Conservation (phyloP, 108 stramenopile species). For the Aurantiochytrium sp. region DNA sequence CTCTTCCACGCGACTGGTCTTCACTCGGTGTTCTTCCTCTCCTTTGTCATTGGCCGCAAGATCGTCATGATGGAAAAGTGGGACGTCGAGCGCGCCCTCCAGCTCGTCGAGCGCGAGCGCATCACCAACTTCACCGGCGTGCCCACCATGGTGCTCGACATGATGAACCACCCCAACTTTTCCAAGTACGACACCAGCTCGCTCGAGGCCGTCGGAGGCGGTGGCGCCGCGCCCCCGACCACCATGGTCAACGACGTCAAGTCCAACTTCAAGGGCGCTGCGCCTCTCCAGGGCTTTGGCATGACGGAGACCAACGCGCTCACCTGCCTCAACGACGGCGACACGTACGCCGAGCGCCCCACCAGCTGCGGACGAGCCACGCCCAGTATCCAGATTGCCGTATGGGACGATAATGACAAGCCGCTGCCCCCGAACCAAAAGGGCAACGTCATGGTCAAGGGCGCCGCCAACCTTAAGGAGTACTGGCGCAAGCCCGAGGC, state of each 20-base stretch:
- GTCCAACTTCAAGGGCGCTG: neutral
- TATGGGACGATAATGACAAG: slow-evolving; percentile 8
- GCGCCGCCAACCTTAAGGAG: slow-evolving; percentile 56
- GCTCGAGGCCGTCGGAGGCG: neutral
- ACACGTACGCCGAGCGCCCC: neutral
- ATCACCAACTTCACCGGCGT: neutral
- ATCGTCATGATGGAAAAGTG: slow-evolving; percentile 23
- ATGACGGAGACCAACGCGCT: slow-evolving; percentile 34
- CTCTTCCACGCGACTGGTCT: slow-evolving; percentile 20
- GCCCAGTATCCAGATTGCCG: neutral
- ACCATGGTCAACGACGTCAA: neutral
- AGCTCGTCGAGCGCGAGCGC: slow-evolving; percentile 7
- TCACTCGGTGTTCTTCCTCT: slow-evolving; percentile 8
- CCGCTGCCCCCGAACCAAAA: neutral
- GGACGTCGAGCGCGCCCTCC: neutral
- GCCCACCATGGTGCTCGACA: slow-evolving; percentile 33
- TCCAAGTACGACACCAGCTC: neutral
- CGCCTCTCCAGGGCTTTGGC: slow-evolving; percentile 19
- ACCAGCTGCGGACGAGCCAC: neutral
- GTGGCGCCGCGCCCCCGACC: neutral
- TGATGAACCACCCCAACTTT: slow-evolving; percentile 27
- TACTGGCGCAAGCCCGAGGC: slow-evolving; percentile 77
- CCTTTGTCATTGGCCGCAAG: neutral
- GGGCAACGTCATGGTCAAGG: slow-evolving; percentile 24
- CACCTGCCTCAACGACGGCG: neutral